Percentiles rank a stretch among this genome's conserved stretches.
phyloP scores from a whole-genome alignment of 2,329 filamentous ascomycete genomes.

The Phyllosticta citriasiana region DNA sequence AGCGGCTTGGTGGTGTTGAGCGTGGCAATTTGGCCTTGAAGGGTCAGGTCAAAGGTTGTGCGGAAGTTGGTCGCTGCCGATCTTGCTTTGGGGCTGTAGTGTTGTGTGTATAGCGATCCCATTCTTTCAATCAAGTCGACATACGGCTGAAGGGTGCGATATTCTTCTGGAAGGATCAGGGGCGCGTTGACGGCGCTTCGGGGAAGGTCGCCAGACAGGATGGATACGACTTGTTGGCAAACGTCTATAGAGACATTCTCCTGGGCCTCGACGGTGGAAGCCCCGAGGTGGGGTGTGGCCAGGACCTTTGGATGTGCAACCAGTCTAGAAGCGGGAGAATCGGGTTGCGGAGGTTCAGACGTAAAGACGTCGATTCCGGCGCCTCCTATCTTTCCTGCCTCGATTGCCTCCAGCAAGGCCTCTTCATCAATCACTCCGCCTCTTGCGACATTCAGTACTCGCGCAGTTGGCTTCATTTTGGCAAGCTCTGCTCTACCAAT shows the following conservation, averaged over 20 bases:
- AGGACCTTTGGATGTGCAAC: slow-evolving; percentile 63
- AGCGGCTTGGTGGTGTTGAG: slow-evolving; percentile 69
- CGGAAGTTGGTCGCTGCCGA: slow-evolving; percentile 36
- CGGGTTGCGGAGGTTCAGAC: slow-evolving; percentile 55
- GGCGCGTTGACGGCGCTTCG: slow-evolving; percentile 72
- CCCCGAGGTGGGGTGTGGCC: slow-evolving; percentile 69
- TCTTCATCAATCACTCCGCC: slow-evolving; percentile 73
- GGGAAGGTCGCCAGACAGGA: slow-evolving; percentile 62
- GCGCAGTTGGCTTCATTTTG: slow-evolving; percentile 62
- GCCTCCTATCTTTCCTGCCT: slow-evolving; percentile 61
- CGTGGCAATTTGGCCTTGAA: slow-evolving; percentile 63
- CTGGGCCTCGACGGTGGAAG: slow-evolving; percentile 72
- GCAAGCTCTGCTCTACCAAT: slow-evolving; percentile 57
- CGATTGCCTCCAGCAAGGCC: slow-evolving; percentile 59
- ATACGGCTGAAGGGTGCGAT: slow-evolving; percentile 66
- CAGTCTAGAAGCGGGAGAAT: slow-evolving; percentile 51
- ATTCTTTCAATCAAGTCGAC: slow-evolving; percentile 69
- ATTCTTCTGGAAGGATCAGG: slow-evolving; percentile 71
- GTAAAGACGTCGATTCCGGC: slow-evolving; percentile 76
- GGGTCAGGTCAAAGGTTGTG: slow-evolving; percentile 64
- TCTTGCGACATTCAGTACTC: slow-evolving; percentile 69
- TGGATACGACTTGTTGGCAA: slow-evolving; percentile 67
- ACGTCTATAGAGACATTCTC: slow-evolving; percentile 78
- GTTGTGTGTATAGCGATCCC: slow-evolving; percentile 69
- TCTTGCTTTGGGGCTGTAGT: slow-evolving; percentile 40